phyloP scores from a whole-genome alignment of 306 rosid genomes.

The barrel medic (Medicago truncatula) region DNA sequence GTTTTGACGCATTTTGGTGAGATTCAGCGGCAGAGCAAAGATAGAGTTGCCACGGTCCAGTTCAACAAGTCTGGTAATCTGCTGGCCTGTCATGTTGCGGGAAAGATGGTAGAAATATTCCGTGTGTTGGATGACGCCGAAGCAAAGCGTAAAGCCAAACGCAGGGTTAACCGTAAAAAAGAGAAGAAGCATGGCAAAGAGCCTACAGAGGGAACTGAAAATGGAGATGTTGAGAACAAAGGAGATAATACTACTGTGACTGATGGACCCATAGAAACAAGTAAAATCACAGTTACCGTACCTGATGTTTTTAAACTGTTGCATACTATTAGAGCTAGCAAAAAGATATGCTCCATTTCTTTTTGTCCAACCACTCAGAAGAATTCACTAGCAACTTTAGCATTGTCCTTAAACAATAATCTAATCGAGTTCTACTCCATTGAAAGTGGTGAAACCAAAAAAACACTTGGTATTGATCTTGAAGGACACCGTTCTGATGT shows the following conservation, averaged over 20 bases:
- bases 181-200: conserved; percentile 79
- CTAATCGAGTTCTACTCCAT: conserved; percentile 78
- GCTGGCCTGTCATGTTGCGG: conserved; percentile 92
- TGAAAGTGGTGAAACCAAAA: conserved; percentile 53
- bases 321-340: conserved; percentile 83
- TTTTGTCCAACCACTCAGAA: conserved; percentile 79
- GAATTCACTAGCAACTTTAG: conserved; percentile 73
- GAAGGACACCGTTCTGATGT: conserved; percentile 94
- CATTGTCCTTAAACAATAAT: conserved; percentile 90
- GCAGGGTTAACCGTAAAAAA: conserved; percentile 81
- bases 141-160: conserved; percentile 85
- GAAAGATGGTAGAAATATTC: conserved; percentile 80
- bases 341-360: conserved; percentile 89
- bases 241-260: conserved; percentile 42
- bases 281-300: conserved; percentile 54
- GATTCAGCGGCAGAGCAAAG: conserved; percentile 77
- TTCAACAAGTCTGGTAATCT: conserved; percentile 84
- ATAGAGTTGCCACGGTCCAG: conserved; percentile 85
- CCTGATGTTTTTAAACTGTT: conserved; percentile 81
- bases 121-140: conserved; percentile 83
- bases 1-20: conserved; percentile 85
- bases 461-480: conserved; percentile 74
- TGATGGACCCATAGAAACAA: conserved; percentile 36
- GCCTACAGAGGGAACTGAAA: conserved; percentile 49
- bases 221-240: conserved; percentile 51